Base-by-base conservation (phyloP, 2,329 filamentous ascomycete species). In the Huntiella abstrusa region DNA sequence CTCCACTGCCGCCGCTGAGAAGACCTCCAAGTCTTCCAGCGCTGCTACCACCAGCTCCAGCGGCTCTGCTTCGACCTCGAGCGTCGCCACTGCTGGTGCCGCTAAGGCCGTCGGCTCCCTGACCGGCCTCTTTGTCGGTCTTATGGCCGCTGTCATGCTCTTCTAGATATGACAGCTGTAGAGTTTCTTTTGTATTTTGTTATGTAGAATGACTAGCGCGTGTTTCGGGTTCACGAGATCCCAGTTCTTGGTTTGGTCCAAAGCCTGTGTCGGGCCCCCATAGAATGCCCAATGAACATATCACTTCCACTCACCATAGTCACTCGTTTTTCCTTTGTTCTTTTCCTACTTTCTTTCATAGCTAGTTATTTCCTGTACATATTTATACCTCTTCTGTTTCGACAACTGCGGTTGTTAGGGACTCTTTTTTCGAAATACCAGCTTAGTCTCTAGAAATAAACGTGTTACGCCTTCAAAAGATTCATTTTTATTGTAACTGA, bases 291-390 rank as follows among this genome's bases (percentile, higher is more conserved):
- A 13, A 13, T 7, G 43, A 22, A 43, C 16, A 28, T 28, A 28
- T n/a, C 41, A n/a, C 41, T 37, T 35, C 32, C 33, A 33, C 41
- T 48, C 40, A 43, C 41, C 33, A 19, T 34, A 47, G 33, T 45
- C 35, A 28, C 33, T 45, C 19, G 15, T 45, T 45, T 32, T 32
- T 38, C 17, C 1, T 37, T 35, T 43, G 32, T 36, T 43, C 13
- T 12, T 45, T 45, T 32, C 28, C 8, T 17, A 40, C 33, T 15
- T n/a, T 16, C 34, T 16, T 34, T 10, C 15, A 34, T 39, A 33
- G 38, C 16, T 28, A 39, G 39, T 33, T 17, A 33, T 39, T 39
- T 39, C 17, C 13, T 45, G 28, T 39, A 45, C 13, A 22, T 45
- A 35, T 45, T 45, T 33, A 28, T 10, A 19, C 37, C 11, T 44